A percentile compares a stretch with the other conserved stretches of the same genome.
Evolutionary conservation across 2,329 filamentous ascomycete species (phyloP).

Genomic region (Tolypocladium ovalisporum): DNA sequence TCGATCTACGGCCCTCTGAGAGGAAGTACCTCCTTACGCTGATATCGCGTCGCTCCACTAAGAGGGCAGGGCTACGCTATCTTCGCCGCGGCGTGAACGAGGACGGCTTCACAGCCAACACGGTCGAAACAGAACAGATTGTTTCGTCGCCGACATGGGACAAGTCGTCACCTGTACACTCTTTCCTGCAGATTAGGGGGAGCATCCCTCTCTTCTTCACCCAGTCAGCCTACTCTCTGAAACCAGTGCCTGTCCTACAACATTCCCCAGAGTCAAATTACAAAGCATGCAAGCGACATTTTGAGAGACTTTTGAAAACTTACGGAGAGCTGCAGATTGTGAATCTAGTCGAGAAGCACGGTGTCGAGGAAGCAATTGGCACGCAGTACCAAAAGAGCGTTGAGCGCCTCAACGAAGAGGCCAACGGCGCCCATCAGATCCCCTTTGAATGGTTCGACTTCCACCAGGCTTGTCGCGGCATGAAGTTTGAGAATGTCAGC

Average conservation of each 20-base stretch:
- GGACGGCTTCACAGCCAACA: slow-evolving; percentile 78
- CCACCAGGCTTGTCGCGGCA: slow-evolving; percentile 80
- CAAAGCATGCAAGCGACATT: slow-evolving; percentile 68
- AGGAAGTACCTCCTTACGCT: slow-evolving; percentile 69
- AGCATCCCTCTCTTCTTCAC: slow-evolving; percentile 95
- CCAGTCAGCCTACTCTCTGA: slow-evolving; percentile 86
- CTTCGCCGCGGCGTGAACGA: slow-evolving; percentile 85
- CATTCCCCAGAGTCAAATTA: slow-evolving; percentile 74
- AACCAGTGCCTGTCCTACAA: slow-evolving; percentile 71
- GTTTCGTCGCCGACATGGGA: slow-evolving; percentile 63
- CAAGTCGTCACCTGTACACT: slow-evolving; percentile 53
- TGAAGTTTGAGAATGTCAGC: slow-evolving; percentile 95
- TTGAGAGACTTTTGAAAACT: slow-evolving; percentile 52
- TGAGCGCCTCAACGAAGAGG: slow-evolving; percentile 53
- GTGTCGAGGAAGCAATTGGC: slow-evolving; percentile 70
- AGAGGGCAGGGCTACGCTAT: slow-evolving; percentile 81
- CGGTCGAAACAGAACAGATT: slow-evolving; percentile 91
- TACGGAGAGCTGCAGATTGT: slow-evolving; percentile 74
- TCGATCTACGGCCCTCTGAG: slow-evolving; percentile 36
- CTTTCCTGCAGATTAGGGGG: slow-evolving; percentile 77
- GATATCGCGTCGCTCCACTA: slow-evolving; percentile 79
- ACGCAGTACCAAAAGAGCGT: slow-evolving; percentile 63
- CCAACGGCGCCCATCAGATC: slow-evolving; percentile 28
- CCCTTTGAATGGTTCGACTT: slow-evolving; percentile 96
- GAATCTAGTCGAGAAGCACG: slow-evolving; percentile 81